Evolutionary conservation across 805 yeast genomes (phyloP), one percentile per base, ranked within the genome.

Genomic region (Schwanniomyces yamadae): DNA sequence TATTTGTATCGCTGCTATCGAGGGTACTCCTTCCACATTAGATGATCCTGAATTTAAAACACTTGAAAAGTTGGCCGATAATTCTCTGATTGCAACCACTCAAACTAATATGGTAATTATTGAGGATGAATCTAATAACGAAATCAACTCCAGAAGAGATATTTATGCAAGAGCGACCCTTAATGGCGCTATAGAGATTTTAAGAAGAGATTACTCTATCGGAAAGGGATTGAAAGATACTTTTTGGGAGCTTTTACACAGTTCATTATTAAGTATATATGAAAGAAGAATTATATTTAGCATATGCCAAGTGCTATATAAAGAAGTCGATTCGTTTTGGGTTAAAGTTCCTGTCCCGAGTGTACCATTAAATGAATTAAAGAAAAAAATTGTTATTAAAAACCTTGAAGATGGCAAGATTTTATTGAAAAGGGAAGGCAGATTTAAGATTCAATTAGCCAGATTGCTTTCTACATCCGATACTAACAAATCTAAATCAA

Each of bases 191-290:
- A 73, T 84, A 25, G 82, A 79, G 18, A 50, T 82, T 4, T 58
- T 86, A 9, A 63, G 91, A 34, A 66, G 83, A 33, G 83, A 79
- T 35, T 73, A 77, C 39, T 54, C 75, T 2, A 67, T 75, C 33
- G 79, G 83, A 1, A 52, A 58, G 19, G 86, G 88, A 0, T 61
- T 93, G 14, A 71, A 73, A 36, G 49, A 54, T 2, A 72, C 74
- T 6, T 48, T 93, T 1, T 89, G 96, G 96, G 68, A 73, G 28
- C 69, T 80, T 7, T 55, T 89, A 6, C 84, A 81, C 47, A 69
- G 84, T 0, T 78, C 84, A 2, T 55, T 81, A 17, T 41, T 82
- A 13, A 73, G 84, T 9, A 59, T 86, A 2, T 61, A 74, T 27
- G 80, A 80, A 22, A 77, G 80, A 45, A 70, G 90, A 39, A 57